Base-by-base conservation (phyloP, 345 rosid genomes). In the Corchorus olitorius region DNA sequence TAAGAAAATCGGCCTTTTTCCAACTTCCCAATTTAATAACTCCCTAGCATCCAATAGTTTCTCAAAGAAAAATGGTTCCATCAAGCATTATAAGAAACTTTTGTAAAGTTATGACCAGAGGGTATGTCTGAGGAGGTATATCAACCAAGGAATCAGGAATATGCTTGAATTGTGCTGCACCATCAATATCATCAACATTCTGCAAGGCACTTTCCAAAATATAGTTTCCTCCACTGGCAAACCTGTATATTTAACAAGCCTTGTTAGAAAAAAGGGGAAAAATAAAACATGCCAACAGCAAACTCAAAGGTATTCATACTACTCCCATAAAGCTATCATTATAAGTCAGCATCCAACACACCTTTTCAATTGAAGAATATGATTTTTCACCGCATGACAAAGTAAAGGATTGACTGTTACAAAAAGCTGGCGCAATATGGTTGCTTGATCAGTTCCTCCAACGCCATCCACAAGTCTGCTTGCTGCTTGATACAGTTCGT, bases 61-160 rank as follows among this genome's bases (percentile, higher is more conserved):
- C 22, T 82, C 77, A 54, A 90, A 90, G 74, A 78, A n/a, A n/a
- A n/a, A n/a, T n/a, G n/a, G n/a, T n/a, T n/a, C n/a, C n/a, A n/a
- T 90, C 92, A 56, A 90, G 88, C 92, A 88, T 90, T 83, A 84
- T 81, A 76, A 90, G 54, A 66, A 90, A 86, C 77, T 85, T 90
- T 6, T 64, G 74, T 58, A 88, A 88, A 41, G 93, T 86, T 59
- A 90, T 81, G 12, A 87, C 78, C 34, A 90, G 88, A 20, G 92
- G 93, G 72, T 72, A 90, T 8, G 75, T 62, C 45, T 65, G 46
- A 2, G 77, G 46, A 37, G 83, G 80, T 64, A 85, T 76, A 15
- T 78, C 86, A 22, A 67, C 52, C 34, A 89, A 81, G 0, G 90
- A 83, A 77, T 89, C 84, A 0, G 87, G 88, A 7, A 85, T 81